Evolutionary conservation across 768 basidiomycete genomes (phyloP).

Genomic region (Termitomyces titanicus): DNA sequence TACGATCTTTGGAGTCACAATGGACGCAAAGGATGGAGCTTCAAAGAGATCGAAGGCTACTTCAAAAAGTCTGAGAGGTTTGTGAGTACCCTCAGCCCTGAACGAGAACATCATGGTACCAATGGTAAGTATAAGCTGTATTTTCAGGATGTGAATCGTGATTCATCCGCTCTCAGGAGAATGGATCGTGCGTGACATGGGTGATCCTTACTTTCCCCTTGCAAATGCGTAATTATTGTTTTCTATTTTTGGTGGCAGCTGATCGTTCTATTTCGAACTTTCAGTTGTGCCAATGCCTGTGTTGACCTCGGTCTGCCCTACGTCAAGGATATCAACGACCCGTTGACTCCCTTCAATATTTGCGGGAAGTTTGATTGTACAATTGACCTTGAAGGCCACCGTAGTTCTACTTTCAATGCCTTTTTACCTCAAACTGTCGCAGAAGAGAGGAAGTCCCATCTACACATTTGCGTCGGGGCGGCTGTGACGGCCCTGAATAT

Average conservation of each 20-base stretch:
- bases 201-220: slow-evolving; percentile 3
- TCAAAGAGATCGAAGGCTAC: slow-evolving; percentile 19
- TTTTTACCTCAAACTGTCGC: slow-evolving; percentile 14
- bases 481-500: slow-evolving; percentile 3
- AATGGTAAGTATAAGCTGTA: background rate
- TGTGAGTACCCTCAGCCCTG: background rate
- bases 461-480: slow-evolving; percentile 12
- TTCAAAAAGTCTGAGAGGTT: slow-evolving; percentile 21
- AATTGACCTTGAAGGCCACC: slow-evolving; percentile 8
- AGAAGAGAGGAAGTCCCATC: background rate
- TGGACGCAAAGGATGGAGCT: slow-evolving; percentile 22
- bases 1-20: slow-evolving; percentile 21
- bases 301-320: slow-evolving; percentile 13
- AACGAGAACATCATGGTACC: background rate
- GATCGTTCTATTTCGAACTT: background rate
- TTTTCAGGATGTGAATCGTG: background rate
- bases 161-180: background rate
- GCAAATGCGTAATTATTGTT: background rate
- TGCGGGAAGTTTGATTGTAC: slow-evolving; percentile 13
- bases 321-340: slow-evolving; percentile 13
- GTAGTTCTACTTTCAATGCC: slow-evolving; percentile 17
- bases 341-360: slow-evolving; percentile 6
- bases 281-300: slow-evolving; percentile 11
- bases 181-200: slow-evolving; percentile 8
- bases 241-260: background rate